These are phyloP conservation scores for Didymella sp. DNA, from an alignment of 2,329 filamentous ascomycete species.

Conservation along the genomic window DNA sequence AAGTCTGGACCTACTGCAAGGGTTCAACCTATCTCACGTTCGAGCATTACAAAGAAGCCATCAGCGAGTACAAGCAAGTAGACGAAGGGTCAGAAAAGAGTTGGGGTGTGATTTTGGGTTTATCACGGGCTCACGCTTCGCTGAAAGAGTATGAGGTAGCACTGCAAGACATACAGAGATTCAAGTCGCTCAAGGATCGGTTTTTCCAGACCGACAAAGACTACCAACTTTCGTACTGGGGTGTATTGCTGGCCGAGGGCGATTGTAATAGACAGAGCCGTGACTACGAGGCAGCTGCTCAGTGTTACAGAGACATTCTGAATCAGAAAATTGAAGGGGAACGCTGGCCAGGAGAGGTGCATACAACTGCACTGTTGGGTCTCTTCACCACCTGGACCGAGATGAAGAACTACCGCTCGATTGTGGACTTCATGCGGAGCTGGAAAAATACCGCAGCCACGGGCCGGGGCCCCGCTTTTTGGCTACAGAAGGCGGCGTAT, in stretches of 20 bases:
- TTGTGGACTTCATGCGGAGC: not conserved
- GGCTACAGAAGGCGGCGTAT: not conserved
- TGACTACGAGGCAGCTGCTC: not conserved
- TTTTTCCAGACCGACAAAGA: not conserved
- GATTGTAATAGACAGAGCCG: not conserved
- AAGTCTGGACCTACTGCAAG: not conserved
- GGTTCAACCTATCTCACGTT: not conserved
- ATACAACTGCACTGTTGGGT: not conserved
- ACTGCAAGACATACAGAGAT: not conserved
- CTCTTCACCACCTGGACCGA: not conserved
- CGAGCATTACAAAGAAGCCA: constrained; percentile 2
- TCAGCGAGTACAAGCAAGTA: not conserved
- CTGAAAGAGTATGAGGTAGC: not conserved
- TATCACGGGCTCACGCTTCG: not conserved
- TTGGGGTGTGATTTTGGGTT: not conserved
- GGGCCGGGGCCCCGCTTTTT: not conserved
- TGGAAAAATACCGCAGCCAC: not conserved
- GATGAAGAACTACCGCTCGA: not conserved
- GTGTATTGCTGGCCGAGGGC: not conserved
- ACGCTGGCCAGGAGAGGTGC: not conserved
- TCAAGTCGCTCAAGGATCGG: not conserved
- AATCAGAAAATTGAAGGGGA: not conserved
- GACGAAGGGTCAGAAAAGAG: not conserved
- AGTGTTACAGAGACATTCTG: not conserved
- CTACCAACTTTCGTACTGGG: not conserved